Conservation (phyloP, 1,284 basidiomycete genomes). For the Ustilago xerochloae region DNA sequence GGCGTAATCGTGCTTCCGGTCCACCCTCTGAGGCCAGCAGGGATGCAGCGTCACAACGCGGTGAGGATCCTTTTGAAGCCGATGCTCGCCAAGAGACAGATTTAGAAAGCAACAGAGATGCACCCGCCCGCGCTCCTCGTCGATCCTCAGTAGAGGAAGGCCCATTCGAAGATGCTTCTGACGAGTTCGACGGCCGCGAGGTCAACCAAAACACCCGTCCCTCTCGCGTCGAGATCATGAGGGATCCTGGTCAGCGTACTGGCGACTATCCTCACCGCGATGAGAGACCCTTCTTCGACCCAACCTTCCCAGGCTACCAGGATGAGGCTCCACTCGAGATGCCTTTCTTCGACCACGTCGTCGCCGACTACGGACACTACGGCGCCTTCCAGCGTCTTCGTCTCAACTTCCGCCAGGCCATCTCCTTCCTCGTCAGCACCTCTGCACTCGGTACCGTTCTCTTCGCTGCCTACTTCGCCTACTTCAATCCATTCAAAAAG, state of each 20-base stretch:
- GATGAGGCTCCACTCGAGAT: constrained; percentile 56
- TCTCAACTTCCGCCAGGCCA: constrained; percentile 57
- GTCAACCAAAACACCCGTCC: constrained; percentile 21
- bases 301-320: constrained; percentile 52
- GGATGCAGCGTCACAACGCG: constrained; percentile 1
- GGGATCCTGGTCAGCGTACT: constrained; percentile 24
- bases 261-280: constrained; percentile 21
- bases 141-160: constrained; percentile 9
- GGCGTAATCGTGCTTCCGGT: constrained; percentile 24
- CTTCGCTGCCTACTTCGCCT: constrained; percentile 52
- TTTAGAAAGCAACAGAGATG: constrained; percentile 5
- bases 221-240: constrained; percentile 32
- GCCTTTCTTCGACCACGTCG: constrained; percentile 66
- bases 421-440: constrained; percentile 55
- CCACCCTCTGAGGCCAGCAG: constrained; percentile 32
- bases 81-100: not conserved
- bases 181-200: constrained; percentile 8
- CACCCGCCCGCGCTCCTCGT: constrained; percentile 4
- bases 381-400: constrained; percentile 48
- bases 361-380: constrained; percentile 62
- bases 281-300: constrained; percentile 52
- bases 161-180: constrained; percentile 20
- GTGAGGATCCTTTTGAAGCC: constrained; percentile 20
- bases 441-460: constrained; percentile 46
- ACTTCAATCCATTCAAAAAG: constrained; percentile 65